Conservation (phyloP, 345 rosid species). For the Pistacia integerrima region DNA sequence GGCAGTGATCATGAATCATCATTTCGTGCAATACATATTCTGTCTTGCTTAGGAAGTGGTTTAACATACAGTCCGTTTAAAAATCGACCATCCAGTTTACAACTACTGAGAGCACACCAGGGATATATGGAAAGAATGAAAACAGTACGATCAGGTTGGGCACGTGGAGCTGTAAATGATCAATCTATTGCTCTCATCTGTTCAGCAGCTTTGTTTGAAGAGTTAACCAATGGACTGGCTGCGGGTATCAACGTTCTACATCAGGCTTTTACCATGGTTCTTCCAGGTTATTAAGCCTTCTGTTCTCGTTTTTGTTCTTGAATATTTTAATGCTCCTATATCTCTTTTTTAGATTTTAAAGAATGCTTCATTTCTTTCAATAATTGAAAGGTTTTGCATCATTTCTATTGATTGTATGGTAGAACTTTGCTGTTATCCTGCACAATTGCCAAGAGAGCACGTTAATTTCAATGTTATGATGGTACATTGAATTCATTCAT, state of each 20-base stretch:
- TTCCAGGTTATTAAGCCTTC: constrained; percentile 65
- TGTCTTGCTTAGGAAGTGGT: constrained; percentile 82
- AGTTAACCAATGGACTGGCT: constrained; percentile 65
- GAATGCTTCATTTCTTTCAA: too few species aligned
- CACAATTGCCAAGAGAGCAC: neutral
- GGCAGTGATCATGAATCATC: constrained; percentile 42
- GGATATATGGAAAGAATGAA: constrained; percentile 75
- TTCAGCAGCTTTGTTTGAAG: constrained; percentile 87
- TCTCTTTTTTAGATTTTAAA: too few species aligned
- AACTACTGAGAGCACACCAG: constrained; percentile 85
- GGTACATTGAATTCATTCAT: constrained; percentile 1
- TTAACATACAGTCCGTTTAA: constrained; percentile 57
- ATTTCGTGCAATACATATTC: constrained; percentile 69
- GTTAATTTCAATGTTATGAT: neutral
- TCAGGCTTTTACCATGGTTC: constrained; percentile 69
- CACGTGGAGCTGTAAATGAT: constrained; percentile 67
- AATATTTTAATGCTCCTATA: neutral
- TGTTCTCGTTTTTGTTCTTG: neutral
- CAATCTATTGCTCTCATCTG: constrained; percentile 73
- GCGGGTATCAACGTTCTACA: constrained; percentile 67
- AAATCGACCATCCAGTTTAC: constrained; percentile 70
- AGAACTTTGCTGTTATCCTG: neutral
- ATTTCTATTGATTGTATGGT: neutral
- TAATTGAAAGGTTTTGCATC: too few species aligned
- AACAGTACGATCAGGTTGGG: constrained; percentile 65